Base-by-base conservation (phyloP, 805 yeast species). In the Wickerhamomyces rabaulensis region DNA sequence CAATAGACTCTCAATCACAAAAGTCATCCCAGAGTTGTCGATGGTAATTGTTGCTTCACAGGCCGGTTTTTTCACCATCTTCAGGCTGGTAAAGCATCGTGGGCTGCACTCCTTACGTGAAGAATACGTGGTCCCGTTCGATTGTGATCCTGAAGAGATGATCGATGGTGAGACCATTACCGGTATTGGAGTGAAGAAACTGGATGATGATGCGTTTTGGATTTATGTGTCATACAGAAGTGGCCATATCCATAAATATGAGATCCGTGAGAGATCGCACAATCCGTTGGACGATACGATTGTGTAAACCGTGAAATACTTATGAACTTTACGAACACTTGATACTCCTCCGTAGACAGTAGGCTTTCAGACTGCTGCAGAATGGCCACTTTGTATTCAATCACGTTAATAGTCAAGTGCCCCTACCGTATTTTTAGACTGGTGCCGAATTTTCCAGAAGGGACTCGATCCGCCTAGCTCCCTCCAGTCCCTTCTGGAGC, bases 21-120 rank as follows among this genome's bases (percentile, higher is more conserved):
- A 53, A 22, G 52, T 71, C 12, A 66, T 75, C 7, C 73, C 74
- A 0, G 69, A 67, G 40, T 45, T 76, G 4, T 64, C 66, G 7
- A 70, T 74, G n/a, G 59, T 67, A 13, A 56, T 73, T 4, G 67
- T 65, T 3, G 76, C 64, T 0, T 66, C 77, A 1, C 78, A 74
- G 41, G 62, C 68, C 6, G 80, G 80, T 0, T 57, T 63, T n/a
- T 64, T 72, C 15, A 57, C 73, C 0, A 52, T 74, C 0, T 68
- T 74, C 51, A 55, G 80, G 20, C 51, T 75, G 27, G 73, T 75
- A 3, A 56, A 65, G 26, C 68, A 65, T 48, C 51, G 75, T 25
- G 79, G 79, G 0, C 44, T 73, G 1, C 64, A 61, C 50, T 62
- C 69, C 17, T 53, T 75, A 53, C 60, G 80, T 41, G 74, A 73